Conservation (phyloP, 1,284 basidiomycete genomes). For the Malassezia obtusa region DNA sequence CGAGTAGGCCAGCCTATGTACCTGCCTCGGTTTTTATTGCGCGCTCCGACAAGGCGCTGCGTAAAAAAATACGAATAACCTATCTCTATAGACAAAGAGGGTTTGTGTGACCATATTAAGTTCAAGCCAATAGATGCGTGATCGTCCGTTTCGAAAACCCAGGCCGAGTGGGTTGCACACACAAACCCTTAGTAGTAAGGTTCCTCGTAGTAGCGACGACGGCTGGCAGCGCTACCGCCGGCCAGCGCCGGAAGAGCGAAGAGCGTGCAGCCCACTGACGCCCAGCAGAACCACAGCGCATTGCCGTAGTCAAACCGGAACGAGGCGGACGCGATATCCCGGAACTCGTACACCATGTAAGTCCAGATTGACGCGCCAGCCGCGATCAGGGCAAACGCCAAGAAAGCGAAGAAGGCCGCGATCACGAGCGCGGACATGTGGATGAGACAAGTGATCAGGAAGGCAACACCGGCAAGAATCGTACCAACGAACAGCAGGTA, state of each 20-base stretch:
- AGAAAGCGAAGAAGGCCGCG: slow-evolving; percentile 30
- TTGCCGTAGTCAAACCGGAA: slow-evolving; percentile 31
- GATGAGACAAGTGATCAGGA: slow-evolving; percentile 30
- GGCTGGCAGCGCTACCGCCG: background rate
- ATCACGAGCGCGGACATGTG: slow-evolving; percentile 37
- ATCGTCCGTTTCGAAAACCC: too few relatives aligned
- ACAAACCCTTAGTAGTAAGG: slow-evolving; percentile 2
- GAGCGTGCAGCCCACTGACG: slow-evolving; percentile 25
- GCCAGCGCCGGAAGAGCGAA: slow-evolving; percentile 22
- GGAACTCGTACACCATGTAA: slow-evolving; percentile 31
- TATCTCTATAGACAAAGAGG: too few relatives aligned
- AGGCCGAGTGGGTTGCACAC: too few relatives aligned
- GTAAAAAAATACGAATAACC: too few relatives aligned
- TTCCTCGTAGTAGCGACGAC: slow-evolving; percentile 6
- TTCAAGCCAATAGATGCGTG: too few relatives aligned
- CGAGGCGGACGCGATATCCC: slow-evolving; percentile 16
- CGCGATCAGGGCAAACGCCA: slow-evolving; percentile 29
- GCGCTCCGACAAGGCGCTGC: too few relatives aligned
- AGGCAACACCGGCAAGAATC: slow-evolving; percentile 33
- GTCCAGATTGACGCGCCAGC: slow-evolving; percentile 38
- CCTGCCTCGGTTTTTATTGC: too few relatives aligned
- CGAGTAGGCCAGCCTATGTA: too few relatives aligned
- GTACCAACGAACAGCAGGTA: slow-evolving; percentile 43
- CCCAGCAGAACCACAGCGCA: slow-evolving; percentile 42
- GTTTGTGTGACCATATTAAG: too few relatives aligned